Evolutionary conservation across 129 eudicot species (phyloP), one percentile per base, ranked within the genome.

Genomic region (Smallanthus sonchifolius): DNA sequence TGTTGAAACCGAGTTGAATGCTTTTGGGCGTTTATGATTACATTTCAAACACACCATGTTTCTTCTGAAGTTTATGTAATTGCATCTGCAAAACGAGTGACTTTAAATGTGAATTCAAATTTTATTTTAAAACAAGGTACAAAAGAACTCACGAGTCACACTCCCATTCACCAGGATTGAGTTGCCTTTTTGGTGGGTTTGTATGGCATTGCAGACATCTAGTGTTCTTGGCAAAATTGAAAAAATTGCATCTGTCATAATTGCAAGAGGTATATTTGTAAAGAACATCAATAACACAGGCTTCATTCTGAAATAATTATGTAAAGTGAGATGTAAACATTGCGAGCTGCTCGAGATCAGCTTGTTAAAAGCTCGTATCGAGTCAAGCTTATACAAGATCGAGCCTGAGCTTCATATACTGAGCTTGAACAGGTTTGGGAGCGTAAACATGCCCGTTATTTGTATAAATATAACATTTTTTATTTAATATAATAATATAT

Each of bases 81-180:
- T 89, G 75, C 96, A 92, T 80, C 96, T 92, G 69, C 85, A 84
- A 76, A 76, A 39, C 6, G 14, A 45, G 11, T 16, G 15, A 56
- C 7, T 0, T 45, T 11, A 62, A 67, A 24, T n/a, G 52, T 30
- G 17, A 34, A 59, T 35, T 13, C 44, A 49, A 57, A 73, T 42
- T 40, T 55, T 3, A 35, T 24, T 6, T 51, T 65, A 75, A 51
- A 44, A 65, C 19, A 42, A 7, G 43, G 35, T 10, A 20, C 19
- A 24, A 16, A 79, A n/a, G 61, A 76, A 81, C 96, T 91, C 55
- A 92, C 96, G 96, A 92, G 75, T 89, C 91, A 17, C 97, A 92
- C 72, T 84, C 88, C 97, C 97, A 92, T 80, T 92, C 97, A 11
- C 97, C 94, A 5, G 81, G 88, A 68, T 83, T 83, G 10, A 89